Evolutionary conservation across 352 stramenopile species (phyloP), one percentile per base, ranked within the genome.

Genomic region (Phytophthora pseudosyringae): DNA sequence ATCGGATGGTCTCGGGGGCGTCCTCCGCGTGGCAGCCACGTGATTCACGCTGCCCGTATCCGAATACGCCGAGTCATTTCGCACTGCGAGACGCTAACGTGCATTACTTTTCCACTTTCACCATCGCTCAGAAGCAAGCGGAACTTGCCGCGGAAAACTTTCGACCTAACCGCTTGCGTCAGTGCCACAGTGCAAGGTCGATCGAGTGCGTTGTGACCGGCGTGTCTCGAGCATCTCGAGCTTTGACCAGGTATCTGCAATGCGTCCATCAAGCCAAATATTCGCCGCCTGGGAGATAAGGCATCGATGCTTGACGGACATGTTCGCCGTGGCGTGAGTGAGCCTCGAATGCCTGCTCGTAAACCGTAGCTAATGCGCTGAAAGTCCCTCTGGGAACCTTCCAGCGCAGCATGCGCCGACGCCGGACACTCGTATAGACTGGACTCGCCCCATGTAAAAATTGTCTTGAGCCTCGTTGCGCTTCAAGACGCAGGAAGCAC

Each of bases 401-500:
- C 59, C 43, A 39, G 59, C 18, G 11, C 47, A 65, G 29, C 58
- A 54, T 55, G 16, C 44, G 13, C 32, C 54, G 36, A 51, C 18
- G 28, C 35, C 58, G 59, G 33, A 52, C 35, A 47, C 35, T 57
- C 35, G 49, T 55, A 60, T 40, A 66, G 47, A 62, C 59, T 15
- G 33, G 49, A 9, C 44, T 45, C 45, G n/a, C n/a, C n/a, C n/a
- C n/a, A n/a, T n/a, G n/a, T n/a, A n/a, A 54, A 60, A 67, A 54
- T 38, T 60, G 40, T 7, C 36, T 41, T 41, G 36, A 16, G 11
- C 7, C 18, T 25, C 26, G 44, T 46, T 56, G 26, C 38, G 12
- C 5, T 54, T 18, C 43, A 40, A 48, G 44, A 49, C n/a, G 44
- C 56, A 59, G 57, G 57, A 65, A 65, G 53, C 25, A 51, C 59